These are phyloP conservation scores for Xanthoconium stramineum DNA, from an alignment of 768 basidiomycete genomes.

Conservation along the genomic window DNA sequence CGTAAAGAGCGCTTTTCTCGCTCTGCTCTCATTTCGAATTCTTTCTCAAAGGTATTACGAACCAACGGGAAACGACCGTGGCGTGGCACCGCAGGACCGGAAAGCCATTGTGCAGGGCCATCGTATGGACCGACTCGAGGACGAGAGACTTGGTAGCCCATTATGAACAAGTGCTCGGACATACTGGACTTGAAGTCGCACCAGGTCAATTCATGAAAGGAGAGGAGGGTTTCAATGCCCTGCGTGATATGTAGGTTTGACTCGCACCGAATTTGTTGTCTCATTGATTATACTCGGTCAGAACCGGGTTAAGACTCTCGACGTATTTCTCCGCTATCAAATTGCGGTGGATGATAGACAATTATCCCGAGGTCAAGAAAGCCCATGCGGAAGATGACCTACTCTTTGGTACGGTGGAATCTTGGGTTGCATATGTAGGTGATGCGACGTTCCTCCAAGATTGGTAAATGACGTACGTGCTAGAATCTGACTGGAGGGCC, in stretches of 20 bases:
- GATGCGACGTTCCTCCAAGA: constrained; percentile 8
- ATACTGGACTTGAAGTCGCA: constrained; percentile 71
- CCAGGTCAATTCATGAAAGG: constrained; percentile 69
- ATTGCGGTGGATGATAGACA: constrained; percentile 94
- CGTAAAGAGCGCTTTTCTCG: constrained; percentile 22
- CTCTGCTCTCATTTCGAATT: neutral
- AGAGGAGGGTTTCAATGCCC: constrained; percentile 57
- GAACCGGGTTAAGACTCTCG: constrained; percentile 90
- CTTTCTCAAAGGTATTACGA: constrained; percentile 72
- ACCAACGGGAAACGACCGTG: constrained; percentile 94
- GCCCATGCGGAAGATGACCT: constrained; percentile 83
- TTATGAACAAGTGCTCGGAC: constrained; percentile 66
- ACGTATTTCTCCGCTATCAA: constrained; percentile 99
- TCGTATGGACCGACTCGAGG: constrained; percentile 97
- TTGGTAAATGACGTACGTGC: neutral
- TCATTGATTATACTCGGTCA: constrained; percentile 27
- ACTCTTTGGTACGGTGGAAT: constrained; percentile 93
- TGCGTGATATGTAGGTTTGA: constrained; percentile 61
- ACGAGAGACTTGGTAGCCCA: constrained; percentile 84
- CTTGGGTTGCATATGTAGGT: constrained; percentile 87
- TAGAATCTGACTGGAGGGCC: constrained; percentile 85
- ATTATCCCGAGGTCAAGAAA: constrained; percentile 66
- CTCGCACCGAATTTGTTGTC: neutral
- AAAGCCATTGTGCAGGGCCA: constrained; percentile 80
- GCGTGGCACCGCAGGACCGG: constrained; percentile 92